Percentiles rank a stretch among this genome's conserved stretches.
These are phyloP conservation scores for Exobasidium cylindrosporum DNA, from an alignment of 1,284 basidiomycete genomes.

Conservation along the genomic window DNA sequence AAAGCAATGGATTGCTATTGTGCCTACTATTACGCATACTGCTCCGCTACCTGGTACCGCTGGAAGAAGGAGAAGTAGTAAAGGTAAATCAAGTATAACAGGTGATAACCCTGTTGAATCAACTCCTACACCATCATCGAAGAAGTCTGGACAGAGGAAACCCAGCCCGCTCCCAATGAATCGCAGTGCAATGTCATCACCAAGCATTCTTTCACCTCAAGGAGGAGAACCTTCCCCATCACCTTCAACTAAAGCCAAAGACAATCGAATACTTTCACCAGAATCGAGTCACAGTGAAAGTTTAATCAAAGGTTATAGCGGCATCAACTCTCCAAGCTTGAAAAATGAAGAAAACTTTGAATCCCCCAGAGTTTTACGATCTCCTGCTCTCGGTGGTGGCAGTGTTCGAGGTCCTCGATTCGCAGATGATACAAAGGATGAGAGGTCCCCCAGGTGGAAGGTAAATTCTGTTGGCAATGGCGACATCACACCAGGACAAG, in stretches of 20 bases:
- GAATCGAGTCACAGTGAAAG: background rate
- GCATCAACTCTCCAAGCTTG: background rate
- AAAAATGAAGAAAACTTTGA: background rate
- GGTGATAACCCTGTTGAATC: background rate
- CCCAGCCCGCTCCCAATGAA: background rate
- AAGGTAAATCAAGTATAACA: background rate
- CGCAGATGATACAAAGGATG: background rate
- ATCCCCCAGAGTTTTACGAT: background rate
- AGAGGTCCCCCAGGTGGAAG: background rate
- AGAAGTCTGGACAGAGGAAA: background rate
- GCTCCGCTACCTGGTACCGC: background rate
- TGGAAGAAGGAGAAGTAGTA: background rate
- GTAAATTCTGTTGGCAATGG: background rate
- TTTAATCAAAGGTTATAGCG: background rate
- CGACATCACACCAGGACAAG: background rate
- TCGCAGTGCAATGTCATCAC: background rate
- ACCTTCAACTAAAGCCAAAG: background rate
- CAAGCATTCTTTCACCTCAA: background rate
- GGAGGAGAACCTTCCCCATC: background rate
- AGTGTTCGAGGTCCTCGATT: background rate
- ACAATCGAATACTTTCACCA: background rate
- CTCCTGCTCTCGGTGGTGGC: background rate
- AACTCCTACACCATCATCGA: background rate
- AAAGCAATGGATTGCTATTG: conserved; percentile 40
- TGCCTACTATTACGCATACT: conserved; percentile 33